These are phyloP conservation scores for Linum usitatissimum DNA, from an alignment of 345 rosid species.

Conservation along the genomic window DNA sequence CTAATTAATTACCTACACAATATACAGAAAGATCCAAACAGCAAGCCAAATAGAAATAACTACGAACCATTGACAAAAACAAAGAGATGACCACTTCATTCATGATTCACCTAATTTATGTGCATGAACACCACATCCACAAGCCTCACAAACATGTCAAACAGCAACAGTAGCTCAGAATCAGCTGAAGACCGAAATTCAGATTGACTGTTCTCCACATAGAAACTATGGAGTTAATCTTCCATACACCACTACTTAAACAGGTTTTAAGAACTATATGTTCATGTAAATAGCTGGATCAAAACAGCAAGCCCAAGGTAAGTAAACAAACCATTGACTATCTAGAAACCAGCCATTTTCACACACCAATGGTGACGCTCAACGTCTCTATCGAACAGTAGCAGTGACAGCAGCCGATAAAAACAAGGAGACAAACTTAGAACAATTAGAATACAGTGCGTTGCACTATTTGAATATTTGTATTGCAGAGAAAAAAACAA, in stretches of 20 bases:
- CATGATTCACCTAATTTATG: not conserved
- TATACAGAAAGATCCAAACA: not conserved
- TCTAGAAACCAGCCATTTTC: too few relatives aligned
- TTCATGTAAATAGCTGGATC: not conserved
- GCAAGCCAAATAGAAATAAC: not conserved
- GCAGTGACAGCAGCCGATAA: too few relatives aligned
- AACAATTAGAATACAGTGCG: not conserved
- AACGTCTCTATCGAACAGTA: too few relatives aligned
- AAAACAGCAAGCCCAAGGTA: not conserved
- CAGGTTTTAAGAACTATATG: too few relatives aligned
- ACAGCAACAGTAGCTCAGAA: not conserved
- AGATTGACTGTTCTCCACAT: not conserved
- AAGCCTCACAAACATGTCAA: not conserved
- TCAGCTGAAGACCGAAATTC: not conserved
- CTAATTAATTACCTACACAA: not conserved
- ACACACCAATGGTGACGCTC: too few relatives aligned
- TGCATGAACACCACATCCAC: not conserved
- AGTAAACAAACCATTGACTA: not conserved
- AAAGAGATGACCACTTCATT: not conserved
- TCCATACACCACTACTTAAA: not conserved
- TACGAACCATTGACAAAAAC: not conserved
- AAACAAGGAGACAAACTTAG: too few relatives aligned
- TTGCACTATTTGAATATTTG: not conserved
- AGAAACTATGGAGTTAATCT: not conserved
- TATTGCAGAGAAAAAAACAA: not conserved